A percentile compares a stretch with the other conserved stretches of the same genome.
phyloP scores from a whole-genome alignment of 306 rosid species.

The Vicia villosa region DNA sequence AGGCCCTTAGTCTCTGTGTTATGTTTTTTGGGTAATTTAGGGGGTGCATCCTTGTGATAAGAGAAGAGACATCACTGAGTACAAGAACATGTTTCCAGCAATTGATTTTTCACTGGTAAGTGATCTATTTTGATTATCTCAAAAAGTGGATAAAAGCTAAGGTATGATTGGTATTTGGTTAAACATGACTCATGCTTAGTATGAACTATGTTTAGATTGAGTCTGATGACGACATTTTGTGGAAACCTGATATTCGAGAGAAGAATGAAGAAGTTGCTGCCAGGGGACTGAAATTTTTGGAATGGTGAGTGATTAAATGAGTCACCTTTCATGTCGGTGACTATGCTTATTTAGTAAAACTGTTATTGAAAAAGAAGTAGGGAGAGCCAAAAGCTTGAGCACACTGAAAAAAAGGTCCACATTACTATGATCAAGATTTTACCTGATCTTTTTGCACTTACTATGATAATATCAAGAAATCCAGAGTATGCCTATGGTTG shows the following conservation, averaged over 20 bases:
- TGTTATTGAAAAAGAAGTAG: neutral
- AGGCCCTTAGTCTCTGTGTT: neutral
- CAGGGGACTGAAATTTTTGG: conserved; percentile 77
- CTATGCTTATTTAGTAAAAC: conserved; percentile 7
- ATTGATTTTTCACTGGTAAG: conserved; percentile 84
- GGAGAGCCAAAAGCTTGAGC: neutral
- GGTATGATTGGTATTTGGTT: conserved; percentile 29
- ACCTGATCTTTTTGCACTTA: neutral
- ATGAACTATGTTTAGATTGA: conserved; percentile 61
- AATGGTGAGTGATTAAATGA: conserved; percentile 58
- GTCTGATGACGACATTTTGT: conserved; percentile 69
- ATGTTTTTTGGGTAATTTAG: conserved; percentile 46
- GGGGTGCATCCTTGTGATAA: conserved; percentile 94
- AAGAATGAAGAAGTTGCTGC: conserved; percentile 69
- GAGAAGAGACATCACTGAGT: conserved; percentile 79
- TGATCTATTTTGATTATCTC: conserved; percentile 29
- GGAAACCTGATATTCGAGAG: conserved; percentile 84
- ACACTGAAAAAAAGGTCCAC: neutral
- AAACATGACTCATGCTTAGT: conserved; percentile 26
- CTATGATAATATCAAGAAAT: neutral
- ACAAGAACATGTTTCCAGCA: conserved; percentile 78
- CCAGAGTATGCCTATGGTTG: neutral
- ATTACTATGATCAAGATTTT: conserved; percentile 1
- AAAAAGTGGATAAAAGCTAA: conserved; percentile 30
- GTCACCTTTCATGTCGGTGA: neutral